These are phyloP conservation scores for Cymbopogon flexuosus DNA, from an alignment of 202 grass and related monocot species.

Conservation along the genomic window DNA sequence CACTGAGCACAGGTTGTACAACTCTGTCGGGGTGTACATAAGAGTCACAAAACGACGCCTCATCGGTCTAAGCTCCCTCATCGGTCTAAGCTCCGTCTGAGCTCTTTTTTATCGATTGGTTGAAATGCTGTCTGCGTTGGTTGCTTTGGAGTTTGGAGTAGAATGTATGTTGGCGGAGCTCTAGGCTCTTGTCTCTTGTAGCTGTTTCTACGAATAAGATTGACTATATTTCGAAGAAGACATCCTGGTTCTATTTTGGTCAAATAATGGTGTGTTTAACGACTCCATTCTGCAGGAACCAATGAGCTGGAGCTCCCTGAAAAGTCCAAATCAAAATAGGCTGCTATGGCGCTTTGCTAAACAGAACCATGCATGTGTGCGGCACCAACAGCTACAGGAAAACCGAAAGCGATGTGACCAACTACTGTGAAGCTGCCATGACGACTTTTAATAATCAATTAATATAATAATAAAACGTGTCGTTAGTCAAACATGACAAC, in stretches of 20 bases:
- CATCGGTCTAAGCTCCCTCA: no score
- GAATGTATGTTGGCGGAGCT: background rate
- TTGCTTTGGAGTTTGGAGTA: background rate
- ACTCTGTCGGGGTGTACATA: no score
- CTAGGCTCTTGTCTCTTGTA: background rate
- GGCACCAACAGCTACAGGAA: background rate
- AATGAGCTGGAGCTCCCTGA: background rate
- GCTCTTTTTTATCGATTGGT: background rate
- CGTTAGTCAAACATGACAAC: background rate
- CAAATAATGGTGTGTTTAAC: background rate
- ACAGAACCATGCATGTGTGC: background rate
- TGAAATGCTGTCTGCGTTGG: background rate
- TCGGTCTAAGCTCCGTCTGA: no score
- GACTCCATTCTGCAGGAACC: background rate
- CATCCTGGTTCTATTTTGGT: background rate
- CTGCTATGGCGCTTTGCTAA: background rate
- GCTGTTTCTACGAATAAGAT: background rate
- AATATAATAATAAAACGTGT: background rate
- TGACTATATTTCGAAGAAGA: background rate
- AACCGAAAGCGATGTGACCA: background rate
- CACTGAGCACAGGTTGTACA: no score
- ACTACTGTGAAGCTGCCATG: background rate
- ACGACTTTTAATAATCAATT: background rate
- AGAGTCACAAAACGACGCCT: no score
- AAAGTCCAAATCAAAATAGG: background rate